Evolutionary conservation across 345 rosid species (phyloP).

Genomic region (Salix suchowensis): DNA sequence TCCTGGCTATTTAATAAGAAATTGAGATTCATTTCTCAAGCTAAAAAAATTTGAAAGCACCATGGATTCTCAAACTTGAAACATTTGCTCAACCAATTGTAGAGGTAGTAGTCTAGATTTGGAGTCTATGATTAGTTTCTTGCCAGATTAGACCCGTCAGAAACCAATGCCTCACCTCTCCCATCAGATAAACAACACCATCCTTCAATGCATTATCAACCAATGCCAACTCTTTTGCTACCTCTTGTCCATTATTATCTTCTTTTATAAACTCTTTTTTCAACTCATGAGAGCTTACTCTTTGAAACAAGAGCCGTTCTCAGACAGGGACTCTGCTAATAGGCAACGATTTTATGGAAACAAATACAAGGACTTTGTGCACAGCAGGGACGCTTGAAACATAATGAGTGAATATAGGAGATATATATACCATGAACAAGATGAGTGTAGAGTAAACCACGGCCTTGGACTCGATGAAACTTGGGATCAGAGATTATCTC

Average conservation of each 20-base stretch:
- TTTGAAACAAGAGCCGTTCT: constrained; percentile 37
- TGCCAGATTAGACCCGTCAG: constrained; percentile 27
- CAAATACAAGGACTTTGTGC: constrained; percentile 38
- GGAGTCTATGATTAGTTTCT: constrained; percentile 35
- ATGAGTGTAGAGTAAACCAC: constrained; percentile 43
- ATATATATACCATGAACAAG: constrained; percentile 38
- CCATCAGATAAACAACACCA: constrained; percentile 42
- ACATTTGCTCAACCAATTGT: constrained; percentile 40
- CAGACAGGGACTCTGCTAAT: constrained; percentile 27
- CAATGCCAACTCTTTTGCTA: neutral
- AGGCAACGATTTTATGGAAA: constrained; percentile 38
- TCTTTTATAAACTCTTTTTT: constrained; percentile 23
- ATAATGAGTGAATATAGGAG: constrained; percentile 42
- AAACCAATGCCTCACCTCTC: constrained; percentile 42
- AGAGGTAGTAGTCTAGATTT: constrained; percentile 13
- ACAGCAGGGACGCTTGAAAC: constrained; percentile 35
- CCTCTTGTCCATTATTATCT: neutral
- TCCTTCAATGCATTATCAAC: constrained; percentile 20
- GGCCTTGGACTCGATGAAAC: constrained; percentile 28
- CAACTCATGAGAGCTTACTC: constrained; percentile 29
- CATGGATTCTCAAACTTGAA: neutral
- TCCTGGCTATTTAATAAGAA: too few species aligned
- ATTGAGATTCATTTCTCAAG: too few species aligned
- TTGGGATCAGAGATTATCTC: neutral
- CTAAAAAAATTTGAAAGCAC: too few species aligned